Conservation (phyloP, 345 rosid genomes). For the Nasturtium officinale region DNA sequence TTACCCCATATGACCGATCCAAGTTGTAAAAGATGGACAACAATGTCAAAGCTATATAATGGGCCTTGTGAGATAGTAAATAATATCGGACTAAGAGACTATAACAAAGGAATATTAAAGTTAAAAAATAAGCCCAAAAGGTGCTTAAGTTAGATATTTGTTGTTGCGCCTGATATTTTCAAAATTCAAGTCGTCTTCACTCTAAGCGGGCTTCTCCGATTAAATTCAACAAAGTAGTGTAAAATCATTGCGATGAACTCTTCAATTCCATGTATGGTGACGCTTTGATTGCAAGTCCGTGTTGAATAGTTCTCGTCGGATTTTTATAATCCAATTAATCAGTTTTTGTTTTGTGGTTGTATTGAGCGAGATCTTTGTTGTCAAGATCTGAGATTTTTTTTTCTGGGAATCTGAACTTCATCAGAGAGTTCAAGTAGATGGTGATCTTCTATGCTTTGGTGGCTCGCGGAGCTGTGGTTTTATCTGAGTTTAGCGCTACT, state of each 20-base stretch:
- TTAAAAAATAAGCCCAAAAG: conserved; percentile 9
- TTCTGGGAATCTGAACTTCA: neutral
- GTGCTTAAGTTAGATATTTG: neutral
- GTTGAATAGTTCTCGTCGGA: conserved; percentile 1
- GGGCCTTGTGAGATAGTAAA: conserved; percentile 1
- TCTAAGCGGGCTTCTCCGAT: conserved; percentile 32
- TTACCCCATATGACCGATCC: too few relatives aligned
- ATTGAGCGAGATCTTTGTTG: neutral
- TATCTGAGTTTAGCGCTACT: conserved; percentile 81
- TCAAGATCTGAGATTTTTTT: conserved; percentile 24
- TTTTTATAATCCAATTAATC: conserved; percentile 5
- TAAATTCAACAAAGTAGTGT: neutral
- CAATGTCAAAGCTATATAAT: neutral
- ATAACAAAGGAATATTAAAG: neutral
- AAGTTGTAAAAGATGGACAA: too few relatives aligned
- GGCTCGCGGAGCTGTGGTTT: conserved; percentile 83
- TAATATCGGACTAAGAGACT: neutral
- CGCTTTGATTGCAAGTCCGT: conserved; percentile 17
- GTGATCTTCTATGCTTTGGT: conserved; percentile 86
- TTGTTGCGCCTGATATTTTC: conserved; percentile 22
- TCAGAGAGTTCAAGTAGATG: conserved; percentile 48
- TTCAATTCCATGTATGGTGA: neutral
- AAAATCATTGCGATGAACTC: neutral
- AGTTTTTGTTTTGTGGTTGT: neutral
- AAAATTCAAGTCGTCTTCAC: conserved; percentile 12